phyloP scores from a whole-genome alignment of 2,329 filamentous ascomycete genomes.

The Akanthomyces lecanii region DNA sequence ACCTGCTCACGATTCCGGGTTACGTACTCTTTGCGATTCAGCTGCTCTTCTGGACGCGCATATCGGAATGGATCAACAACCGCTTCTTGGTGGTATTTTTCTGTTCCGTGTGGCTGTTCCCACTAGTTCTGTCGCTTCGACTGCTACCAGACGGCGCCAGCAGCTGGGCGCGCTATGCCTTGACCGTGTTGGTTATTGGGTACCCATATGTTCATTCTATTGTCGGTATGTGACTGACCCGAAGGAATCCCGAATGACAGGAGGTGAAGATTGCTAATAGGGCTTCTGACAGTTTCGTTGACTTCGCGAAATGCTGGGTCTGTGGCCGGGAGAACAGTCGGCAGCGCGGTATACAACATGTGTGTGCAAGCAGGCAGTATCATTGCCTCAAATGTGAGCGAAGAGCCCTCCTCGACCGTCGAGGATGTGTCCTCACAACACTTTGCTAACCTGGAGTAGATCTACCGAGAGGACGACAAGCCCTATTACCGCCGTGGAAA shows the following conservation, averaged over 20 bases:
- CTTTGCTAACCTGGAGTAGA: slow-evolving; percentile 17
- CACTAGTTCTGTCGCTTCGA: slow-evolving; percentile 24
- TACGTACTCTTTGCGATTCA: slow-evolving; percentile 43
- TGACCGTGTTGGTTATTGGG: slow-evolving; percentile 28
- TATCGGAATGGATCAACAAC: slow-evolving; percentile 33
- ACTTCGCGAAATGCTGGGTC: slow-evolving; percentile 51
- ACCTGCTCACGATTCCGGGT: slow-evolving; percentile 58
- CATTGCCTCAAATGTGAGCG: slow-evolving; percentile 32
- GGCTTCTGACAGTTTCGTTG: neutral
- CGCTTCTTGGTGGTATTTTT: slow-evolving; percentile 27
- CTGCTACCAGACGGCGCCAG: slow-evolving; percentile 26
- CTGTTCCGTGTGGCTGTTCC: slow-evolving; percentile 19
- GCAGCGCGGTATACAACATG: slow-evolving; percentile 61
- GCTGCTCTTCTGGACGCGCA: slow-evolving; percentile 27
- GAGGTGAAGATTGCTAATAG: slow-evolving; percentile 29
- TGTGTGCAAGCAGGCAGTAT: slow-evolving; percentile 41
- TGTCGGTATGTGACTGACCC: slow-evolving; percentile 21
- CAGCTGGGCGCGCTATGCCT: slow-evolving; percentile 29
- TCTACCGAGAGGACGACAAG: slow-evolving; percentile 31
- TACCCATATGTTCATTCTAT: slow-evolving; percentile 37
- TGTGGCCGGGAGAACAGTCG: slow-evolving; percentile 58
- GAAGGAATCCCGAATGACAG: neutral
- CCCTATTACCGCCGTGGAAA: slow-evolving; percentile 42
- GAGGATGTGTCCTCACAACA: no score
- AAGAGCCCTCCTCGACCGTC: no score